A percentile compares a stretch with the other conserved stretches of the same genome.
Evolutionary conservation across 495 filamentous ascomycete species (phyloP).

Genomic region (Bryoglossum gracile): DNA sequence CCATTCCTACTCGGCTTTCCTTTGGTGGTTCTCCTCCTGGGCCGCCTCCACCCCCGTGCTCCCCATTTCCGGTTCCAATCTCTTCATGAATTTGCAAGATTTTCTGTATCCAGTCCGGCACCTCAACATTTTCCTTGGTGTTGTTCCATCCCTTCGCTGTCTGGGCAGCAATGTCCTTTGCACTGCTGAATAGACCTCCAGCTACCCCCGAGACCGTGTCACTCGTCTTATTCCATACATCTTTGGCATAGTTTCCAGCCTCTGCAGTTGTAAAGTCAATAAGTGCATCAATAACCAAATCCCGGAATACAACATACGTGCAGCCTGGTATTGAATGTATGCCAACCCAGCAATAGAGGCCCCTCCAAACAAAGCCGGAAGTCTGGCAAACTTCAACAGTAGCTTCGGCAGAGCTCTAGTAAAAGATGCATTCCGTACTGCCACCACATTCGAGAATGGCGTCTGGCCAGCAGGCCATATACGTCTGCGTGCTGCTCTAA

Average conservation of each 20-base stretch:
- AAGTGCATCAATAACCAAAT: no score
- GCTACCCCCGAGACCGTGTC: slow-evolving; percentile 62
- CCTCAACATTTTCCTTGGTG: slow-evolving; percentile 67
- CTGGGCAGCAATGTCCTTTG: slow-evolving; percentile 68
- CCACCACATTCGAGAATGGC: slow-evolving; percentile 76
- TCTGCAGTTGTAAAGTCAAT: slow-evolving; percentile 53
- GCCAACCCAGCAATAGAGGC: slow-evolving; percentile 77
- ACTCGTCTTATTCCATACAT: slow-evolving; percentile 63
- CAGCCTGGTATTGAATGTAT: slow-evolving; percentile 95
- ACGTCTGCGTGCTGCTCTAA: slow-evolving; percentile 50
- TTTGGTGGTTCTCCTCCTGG: slow-evolving; percentile 46
- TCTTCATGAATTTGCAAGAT: slow-evolving; percentile 55
- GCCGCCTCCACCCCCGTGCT: slow-evolving; percentile 36
- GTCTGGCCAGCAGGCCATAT: slow-evolving; percentile 70
- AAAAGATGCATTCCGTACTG: slow-evolving; percentile 82
- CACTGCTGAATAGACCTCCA: slow-evolving; percentile 56
- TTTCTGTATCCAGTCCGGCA: slow-evolving; percentile 82
- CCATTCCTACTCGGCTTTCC: slow-evolving; percentile 53
- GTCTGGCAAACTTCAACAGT: slow-evolving; percentile 73
- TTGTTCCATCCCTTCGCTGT: slow-evolving; percentile 73
- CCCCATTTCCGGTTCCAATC: slow-evolving; percentile 31
- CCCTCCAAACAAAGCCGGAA: slow-evolving; percentile 88
- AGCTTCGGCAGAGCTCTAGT: slow-evolving; percentile 78
- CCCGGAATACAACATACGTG: slow-evolving; percentile 50
- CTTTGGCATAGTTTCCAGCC: slow-evolving; percentile 82